Percentiles rank a stretch among this genome's conserved stretches.
These are phyloP conservation scores for Euphorbia celastroides DNA, from an alignment of 441 rosid species.

Conservation along the genomic window DNA sequence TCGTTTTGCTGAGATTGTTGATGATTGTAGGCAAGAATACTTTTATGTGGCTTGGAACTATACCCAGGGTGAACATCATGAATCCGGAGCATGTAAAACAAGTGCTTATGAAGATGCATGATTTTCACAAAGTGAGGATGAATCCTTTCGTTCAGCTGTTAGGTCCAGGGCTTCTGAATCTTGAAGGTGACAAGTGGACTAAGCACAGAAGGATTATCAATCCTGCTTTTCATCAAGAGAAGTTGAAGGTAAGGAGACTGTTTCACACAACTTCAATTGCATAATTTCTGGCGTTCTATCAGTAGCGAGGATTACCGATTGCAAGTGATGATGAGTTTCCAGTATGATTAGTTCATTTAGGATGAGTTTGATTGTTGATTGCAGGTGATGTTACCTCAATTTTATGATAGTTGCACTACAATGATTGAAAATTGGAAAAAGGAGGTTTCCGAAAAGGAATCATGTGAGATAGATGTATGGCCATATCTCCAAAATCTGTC, in stretches of 20 bases:
- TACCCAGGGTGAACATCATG: background rate
- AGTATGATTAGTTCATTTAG: no score
- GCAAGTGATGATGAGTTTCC: background rate
- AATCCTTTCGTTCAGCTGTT: background rate
- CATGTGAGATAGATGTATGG: no score
- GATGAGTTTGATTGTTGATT: no score
- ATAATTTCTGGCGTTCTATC: no score
- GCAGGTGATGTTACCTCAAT: background rate
- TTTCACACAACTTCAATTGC: no score
- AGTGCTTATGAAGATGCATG: background rate
- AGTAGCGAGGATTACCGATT: background rate
- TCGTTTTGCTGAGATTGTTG: no score
- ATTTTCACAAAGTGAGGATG: background rate
- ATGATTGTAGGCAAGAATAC: background rate
- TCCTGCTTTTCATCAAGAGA: background rate
- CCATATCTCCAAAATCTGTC: no score
- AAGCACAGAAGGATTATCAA: background rate
- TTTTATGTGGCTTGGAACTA: background rate
- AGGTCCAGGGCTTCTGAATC: background rate
- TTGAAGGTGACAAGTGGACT: no score
- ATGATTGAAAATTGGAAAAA: background rate
- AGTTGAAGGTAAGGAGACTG: background rate
- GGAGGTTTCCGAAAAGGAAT: no score
- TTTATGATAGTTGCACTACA: background rate
- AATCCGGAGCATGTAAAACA: background rate